Conservation (phyloP, 352 stramenopile genomes). For the Blastocystis sp. region DNA sequence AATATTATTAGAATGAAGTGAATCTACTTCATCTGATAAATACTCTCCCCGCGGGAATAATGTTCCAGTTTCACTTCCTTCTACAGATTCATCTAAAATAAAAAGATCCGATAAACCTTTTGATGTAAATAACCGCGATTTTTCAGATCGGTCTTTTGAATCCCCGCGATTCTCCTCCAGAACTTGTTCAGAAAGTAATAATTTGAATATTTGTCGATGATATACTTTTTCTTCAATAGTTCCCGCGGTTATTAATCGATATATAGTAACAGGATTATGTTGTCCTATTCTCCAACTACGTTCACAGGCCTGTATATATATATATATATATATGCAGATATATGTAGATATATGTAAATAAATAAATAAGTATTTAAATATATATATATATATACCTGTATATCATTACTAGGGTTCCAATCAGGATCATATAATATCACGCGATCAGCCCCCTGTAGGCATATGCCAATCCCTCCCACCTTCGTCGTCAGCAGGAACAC, state of each 20-base stretch:
- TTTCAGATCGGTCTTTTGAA: too few relatives aligned
- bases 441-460: conserved; percentile 74
- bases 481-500: conserved; percentile 61
- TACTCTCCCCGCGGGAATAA: too few relatives aligned
- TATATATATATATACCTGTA: conserved; percentile 46
- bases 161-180: too few relatives aligned
- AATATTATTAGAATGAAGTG: too few relatives aligned
- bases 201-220: conserved; percentile 96
- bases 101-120: too few relatives aligned
- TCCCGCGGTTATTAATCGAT: conserved; percentile 74
- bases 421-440: conserved; percentile 93
- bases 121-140: too few relatives aligned
- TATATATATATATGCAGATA: neutral
- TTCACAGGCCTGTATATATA: conserved; percentile 70
- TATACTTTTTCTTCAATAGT: conserved; percentile 99
- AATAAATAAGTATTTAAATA: conserved; percentile 19
- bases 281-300: conserved; percentile 82
- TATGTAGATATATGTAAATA: conserved; percentile 18
- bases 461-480: conserved; percentile 83
- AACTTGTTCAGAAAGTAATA: conserved; percentile 83
- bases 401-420: conserved; percentile 90
- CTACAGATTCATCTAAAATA: too few relatives aligned
- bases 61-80: too few relatives aligned
- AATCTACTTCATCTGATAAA: too few relatives aligned
- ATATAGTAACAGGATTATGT: conserved; percentile 59